phyloP scores from a whole-genome alignment of 129 eudicot species.

The Helichrysum umbraculigerum region DNA sequence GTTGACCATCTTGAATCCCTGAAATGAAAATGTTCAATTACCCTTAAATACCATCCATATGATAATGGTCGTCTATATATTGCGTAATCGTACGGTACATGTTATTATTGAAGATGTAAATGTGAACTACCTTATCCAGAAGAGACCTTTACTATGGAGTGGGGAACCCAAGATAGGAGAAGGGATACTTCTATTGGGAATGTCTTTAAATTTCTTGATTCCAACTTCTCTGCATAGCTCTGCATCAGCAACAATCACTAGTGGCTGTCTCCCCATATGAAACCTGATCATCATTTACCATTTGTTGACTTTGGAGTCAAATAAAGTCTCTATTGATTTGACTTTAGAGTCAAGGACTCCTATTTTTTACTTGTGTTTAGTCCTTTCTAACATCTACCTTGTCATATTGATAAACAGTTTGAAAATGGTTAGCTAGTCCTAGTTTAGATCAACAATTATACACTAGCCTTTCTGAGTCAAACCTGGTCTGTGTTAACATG shows the following conservation, averaged over 20 bases:
- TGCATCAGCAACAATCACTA: slow-evolving; percentile 85
- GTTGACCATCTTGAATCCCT: slow-evolving; percentile 95
- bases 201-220: slow-evolving; percentile 79
- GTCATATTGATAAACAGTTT: too few species aligned
- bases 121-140: slow-evolving; percentile 66
- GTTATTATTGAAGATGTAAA: neutral
- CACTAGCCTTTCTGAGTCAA: neutral
- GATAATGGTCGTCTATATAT: neutral
- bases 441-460: too few species aligned
- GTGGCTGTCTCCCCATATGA: slow-evolving; percentile 97
- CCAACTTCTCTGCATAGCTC: slow-evolving; percentile 93
- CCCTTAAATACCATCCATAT: neutral
- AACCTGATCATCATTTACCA: slow-evolving; percentile 49
- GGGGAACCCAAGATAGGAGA: slow-evolving; percentile 93
- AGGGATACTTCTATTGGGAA: slow-evolving; percentile 89
- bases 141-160: slow-evolving; percentile 87
- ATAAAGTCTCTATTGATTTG: neutral
- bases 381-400: too few species aligned
- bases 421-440: too few species aligned
- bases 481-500: neutral
- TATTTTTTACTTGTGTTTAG: too few species aligned
- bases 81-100: too few species aligned
- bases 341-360: too few species aligned
- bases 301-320: slow-evolving; percentile 22
- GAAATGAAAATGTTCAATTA: slow-evolving; percentile 12